Conservation (phyloP, 768 basidiomycete genomes). For the Candolleomyces efflorescens region DNA sequence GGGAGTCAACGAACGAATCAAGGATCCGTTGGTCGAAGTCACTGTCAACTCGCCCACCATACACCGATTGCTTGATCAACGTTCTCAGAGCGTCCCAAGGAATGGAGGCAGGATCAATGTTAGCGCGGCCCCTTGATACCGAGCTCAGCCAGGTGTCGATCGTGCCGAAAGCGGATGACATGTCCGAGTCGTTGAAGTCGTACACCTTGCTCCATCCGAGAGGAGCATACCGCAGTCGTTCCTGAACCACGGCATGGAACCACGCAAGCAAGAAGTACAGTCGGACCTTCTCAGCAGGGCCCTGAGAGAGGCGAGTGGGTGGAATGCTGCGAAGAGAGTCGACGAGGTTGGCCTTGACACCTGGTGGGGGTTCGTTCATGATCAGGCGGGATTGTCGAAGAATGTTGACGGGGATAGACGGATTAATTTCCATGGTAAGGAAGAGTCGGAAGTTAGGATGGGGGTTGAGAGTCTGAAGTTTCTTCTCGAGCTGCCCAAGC, state of each 20-base stretch:
- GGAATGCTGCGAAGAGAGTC: constrained; percentile 81
- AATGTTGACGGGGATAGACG: constrained; percentile 93
- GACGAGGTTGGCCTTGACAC: constrained; percentile 92
- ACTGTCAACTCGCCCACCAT: constrained; percentile 91
- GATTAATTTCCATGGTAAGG: constrained; percentile 97
- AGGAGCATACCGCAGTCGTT: constrained; percentile 93
- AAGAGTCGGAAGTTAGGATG: constrained; percentile 93
- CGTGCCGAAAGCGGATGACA: constrained; percentile 86
- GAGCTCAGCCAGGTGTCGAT: constrained; percentile 87
- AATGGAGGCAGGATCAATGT: constrained; percentile 86
- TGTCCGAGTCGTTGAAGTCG: constrained; percentile 99
- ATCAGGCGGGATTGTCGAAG: constrained; percentile 92
- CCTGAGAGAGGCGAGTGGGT: constrained; percentile 67
- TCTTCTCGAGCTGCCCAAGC: constrained; percentile 96
- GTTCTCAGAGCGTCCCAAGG: constrained; percentile 96
- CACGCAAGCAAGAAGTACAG: constrained; percentile 96
- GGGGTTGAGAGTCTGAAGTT: constrained; percentile 86
- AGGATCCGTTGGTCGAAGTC: constrained; percentile 93
- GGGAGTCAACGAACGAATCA: constrained; percentile 86
- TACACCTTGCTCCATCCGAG: constrained; percentile 96
- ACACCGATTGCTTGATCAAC: constrained; percentile 93
- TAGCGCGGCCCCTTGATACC: constrained; percentile 82
- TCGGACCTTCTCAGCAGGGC: constrained; percentile 89
- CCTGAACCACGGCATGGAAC: constrained; percentile 99
- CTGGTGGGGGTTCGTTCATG: constrained; percentile 99